phyloP scores from a whole-genome alignment of 768 basidiomycete genomes.

The Naganishia kalamii region DNA sequence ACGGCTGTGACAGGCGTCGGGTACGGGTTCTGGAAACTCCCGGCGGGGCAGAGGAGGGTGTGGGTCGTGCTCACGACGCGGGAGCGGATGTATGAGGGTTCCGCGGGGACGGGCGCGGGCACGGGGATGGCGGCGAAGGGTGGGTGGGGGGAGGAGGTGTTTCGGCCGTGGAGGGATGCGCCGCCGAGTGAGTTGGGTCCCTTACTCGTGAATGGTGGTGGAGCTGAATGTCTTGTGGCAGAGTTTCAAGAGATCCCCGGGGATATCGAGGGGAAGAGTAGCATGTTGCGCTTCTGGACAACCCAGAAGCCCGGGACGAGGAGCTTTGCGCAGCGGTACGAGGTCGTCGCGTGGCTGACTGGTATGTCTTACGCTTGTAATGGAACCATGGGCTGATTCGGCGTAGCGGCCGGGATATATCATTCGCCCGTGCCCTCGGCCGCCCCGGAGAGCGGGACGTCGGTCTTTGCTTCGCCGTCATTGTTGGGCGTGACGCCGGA shows the following conservation, averaged over 20 bases:
- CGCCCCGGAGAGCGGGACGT: conserved; percentile 61
- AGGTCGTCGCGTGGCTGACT: conserved; percentile 81
- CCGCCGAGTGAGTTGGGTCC: conserved; percentile 39
- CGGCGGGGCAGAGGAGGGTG: conserved; percentile 39
- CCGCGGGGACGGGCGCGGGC: conserved; percentile 51
- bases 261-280: conserved; percentile 57
- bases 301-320: not conserved
- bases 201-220: no score
- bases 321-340: not conserved
- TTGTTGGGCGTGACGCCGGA: not conserved
- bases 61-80: conserved; percentile 78
- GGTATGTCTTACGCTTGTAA: conserved; percentile 50
- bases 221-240: conserved; percentile 38
- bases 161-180: conserved; percentile 65
- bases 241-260: conserved; percentile 90
- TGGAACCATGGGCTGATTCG: not conserved
- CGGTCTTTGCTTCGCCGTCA: not conserved
- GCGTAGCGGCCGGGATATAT: conserved; percentile 75
- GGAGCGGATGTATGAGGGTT: conserved; percentile 82
- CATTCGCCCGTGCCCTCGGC: conserved; percentile 69
- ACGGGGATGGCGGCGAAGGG: conserved; percentile 69
- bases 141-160: conserved; percentile 63
- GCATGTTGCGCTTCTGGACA: conserved; percentile 8
- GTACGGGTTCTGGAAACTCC: conserved; percentile 58
- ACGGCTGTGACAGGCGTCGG: conserved; percentile 77